A percentile compares a stretch with the other conserved stretches of the same genome.
Evolutionary conservation across 2,329 filamentous ascomycete species (phyloP).

Genomic region (Botryotinia narcissicola): DNA sequence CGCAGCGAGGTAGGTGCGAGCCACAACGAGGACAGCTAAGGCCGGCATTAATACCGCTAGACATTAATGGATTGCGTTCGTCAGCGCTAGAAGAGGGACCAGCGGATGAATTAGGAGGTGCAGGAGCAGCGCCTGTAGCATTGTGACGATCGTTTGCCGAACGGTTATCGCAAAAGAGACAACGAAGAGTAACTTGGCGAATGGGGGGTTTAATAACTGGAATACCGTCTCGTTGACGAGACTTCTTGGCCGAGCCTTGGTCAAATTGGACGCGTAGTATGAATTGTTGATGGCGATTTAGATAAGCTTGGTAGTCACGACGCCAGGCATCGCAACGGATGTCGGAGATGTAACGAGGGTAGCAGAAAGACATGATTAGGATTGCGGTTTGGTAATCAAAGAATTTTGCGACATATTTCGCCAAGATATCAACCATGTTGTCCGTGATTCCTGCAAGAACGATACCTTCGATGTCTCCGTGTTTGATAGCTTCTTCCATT

Average conservation of each 20-base stretch:
- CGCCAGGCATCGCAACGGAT: constrained; percentile 73
- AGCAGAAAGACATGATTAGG: constrained; percentile 69
- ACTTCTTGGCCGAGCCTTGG: constrained; percentile 69
- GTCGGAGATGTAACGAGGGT: constrained; percentile 75
- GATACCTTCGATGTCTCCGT: constrained; percentile 74
- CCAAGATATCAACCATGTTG: constrained; percentile 69
- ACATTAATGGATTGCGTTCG: constrained; percentile 54
- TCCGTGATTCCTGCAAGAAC: constrained; percentile 76
- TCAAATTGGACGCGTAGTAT: constrained; percentile 75
- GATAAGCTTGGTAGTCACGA: constrained; percentile 66
- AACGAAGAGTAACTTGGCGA: constrained; percentile 71
- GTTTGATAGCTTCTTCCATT: constrained; percentile 57
- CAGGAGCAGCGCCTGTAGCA: constrained; percentile 23
- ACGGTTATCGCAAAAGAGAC: constrained; percentile 70
- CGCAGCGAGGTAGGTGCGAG: constrained; percentile 63
- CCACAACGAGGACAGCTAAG: constrained; percentile 66
- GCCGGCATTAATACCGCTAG: constrained; percentile 57
- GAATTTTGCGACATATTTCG: constrained; percentile 72
- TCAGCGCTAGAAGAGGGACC: constrained; percentile 29
- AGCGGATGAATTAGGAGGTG: constrained; percentile 20
- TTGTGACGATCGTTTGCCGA: constrained; percentile 44
- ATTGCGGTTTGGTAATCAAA: constrained; percentile 77
- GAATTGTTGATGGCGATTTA: constrained; percentile 71
- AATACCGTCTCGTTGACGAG: constrained; percentile 58
- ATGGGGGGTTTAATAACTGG: constrained; percentile 64